Base-by-base conservation (phyloP, 176 grass and related monocot genomes). In the Miscanthus lutarioriparius region DNA sequence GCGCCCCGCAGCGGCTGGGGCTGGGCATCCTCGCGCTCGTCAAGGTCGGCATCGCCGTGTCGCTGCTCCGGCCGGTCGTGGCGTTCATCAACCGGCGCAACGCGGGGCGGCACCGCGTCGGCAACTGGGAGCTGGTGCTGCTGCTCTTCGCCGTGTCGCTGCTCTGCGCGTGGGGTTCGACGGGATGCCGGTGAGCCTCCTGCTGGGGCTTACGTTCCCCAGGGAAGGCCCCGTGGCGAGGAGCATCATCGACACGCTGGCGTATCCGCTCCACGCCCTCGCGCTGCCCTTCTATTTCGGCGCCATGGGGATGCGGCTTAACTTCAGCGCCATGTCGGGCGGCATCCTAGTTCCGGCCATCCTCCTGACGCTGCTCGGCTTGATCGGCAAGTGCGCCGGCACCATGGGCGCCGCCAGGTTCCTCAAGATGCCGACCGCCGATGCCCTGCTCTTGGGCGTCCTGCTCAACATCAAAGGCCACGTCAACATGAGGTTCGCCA, bases 381-480 rank as follows among this genome's bases (percentile, higher is more conserved):
- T 89, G 11, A 6, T 89, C 63, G 83, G 88, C 64, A 89, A 86
- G 64, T 81, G 78, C 78, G 7, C 23, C 19, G 88, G 83, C 64
- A 86, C 88, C 33, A 27, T 89, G 39, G 72, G 1, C 41, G 83
- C 78, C 54, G 77, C 83, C 41, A 77, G 72, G 64, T 77, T 71
- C 41, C 83, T 89, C 51, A n/a, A 65, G 39, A 89, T 86, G 64
- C 78, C 72, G 9, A 41, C 85, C 72, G 9, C 25, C 40, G 88
- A 89, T 41, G 77, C 88, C 19, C 12, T 70, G 8, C 78, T 71
- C 33, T 41, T 89, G 19, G 88, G 88, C 51, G 77, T 86, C 32
- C 25, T 89, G 9, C 88, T 89, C 78, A 89, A 89, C 64, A 32
- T 86, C 33, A 89, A 89, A 7, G 88, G 88, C 19, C 83, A 89